Percentiles rank a stretch among this genome's conserved stretches.
Evolutionary conservation across 2,329 filamentous ascomycete species (phyloP).

Genomic region (Emmonsiellopsis sp.): DNA sequence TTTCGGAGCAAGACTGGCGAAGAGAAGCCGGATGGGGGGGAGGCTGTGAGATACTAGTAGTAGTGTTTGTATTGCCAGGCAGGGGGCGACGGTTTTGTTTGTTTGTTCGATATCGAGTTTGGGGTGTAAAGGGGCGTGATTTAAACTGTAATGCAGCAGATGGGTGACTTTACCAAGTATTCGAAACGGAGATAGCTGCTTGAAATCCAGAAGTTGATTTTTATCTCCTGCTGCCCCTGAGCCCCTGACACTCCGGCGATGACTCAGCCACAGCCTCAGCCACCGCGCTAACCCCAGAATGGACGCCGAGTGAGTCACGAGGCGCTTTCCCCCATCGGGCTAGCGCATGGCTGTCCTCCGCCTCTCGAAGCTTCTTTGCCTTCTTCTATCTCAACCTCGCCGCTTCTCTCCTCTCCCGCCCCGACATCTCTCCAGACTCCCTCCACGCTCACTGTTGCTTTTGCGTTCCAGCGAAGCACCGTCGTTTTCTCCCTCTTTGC

Average conservation of each 20-base stretch:
- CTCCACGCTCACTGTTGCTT: not conserved
- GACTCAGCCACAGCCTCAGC: not conserved
- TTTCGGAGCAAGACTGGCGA: conserved; percentile 4
- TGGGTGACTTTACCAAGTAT: no score
- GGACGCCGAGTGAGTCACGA: not conserved
- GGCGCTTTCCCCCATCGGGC: not conserved
- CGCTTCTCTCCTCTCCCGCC: not conserved
- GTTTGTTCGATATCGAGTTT: no score
- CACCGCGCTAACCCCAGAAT: no score
- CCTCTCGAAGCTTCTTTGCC: conserved; percentile 2
- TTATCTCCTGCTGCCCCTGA: no score
- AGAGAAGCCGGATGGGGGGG: conserved; percentile 5
- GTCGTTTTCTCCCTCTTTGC: not conserved
- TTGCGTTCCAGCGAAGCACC: not conserved
- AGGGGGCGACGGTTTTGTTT: no score
- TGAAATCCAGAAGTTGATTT: no score
- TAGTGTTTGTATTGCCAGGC: no score
- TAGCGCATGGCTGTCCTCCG: not conserved
- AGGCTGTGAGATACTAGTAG: conserved; percentile 1
- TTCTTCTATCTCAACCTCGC: not conserved
- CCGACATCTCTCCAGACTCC: not conserved
- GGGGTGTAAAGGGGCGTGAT: no score
- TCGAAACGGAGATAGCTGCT: no score
- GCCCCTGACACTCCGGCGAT: no score
- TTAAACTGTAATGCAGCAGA: no score